Conservation (phyloP, 1,284 basidiomycete species). For the Neotropicomus parvogracilis region DNA sequence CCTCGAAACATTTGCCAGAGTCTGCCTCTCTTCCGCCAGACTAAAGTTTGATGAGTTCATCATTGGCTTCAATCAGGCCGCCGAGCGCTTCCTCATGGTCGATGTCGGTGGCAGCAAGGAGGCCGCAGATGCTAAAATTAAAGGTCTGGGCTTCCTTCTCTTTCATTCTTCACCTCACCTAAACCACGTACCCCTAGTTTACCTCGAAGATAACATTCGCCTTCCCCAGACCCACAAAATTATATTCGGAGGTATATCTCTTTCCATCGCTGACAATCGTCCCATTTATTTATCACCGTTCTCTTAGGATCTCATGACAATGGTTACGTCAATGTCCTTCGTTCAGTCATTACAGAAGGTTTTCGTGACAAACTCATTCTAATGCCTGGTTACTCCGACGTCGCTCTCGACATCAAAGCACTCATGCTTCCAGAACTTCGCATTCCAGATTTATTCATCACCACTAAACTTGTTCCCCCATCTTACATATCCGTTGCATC, state of each 20-base stretch:
- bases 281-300: conserved; percentile 1
- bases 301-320: conserved; percentile 65
- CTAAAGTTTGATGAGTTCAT: conserved; percentile 58
- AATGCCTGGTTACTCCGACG: conserved; percentile 58
- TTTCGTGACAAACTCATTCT: conserved; percentile 63
- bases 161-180: conserved; percentile 12
- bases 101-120: conserved; percentile 74
- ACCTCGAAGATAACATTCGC: conserved; percentile 58
- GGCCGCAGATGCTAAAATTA: conserved; percentile 69
- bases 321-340: conserved; percentile 62
- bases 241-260: conserved; percentile 53
- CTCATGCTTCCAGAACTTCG: conserved; percentile 53
- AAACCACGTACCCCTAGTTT: conserved; percentile 36
- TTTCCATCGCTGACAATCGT: conserved; percentile 9
- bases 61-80: conserved; percentile 62
- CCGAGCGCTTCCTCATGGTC: conserved; percentile 61
- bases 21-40: conserved; percentile 39
- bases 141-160: conserved; percentile 40
- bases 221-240: conserved; percentile 59
- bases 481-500: conserved; percentile 28
- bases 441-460: conserved; percentile 61
- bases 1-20: conserved; percentile 46
- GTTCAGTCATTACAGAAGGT: conserved; percentile 62
- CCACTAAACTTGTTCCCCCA: conserved; percentile 42
- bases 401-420: conserved; percentile 56